These are phyloP conservation scores for Eucalyptus tenuipes DNA, from an alignment of 345 rosid genomes.

Conservation along the genomic window DNA sequence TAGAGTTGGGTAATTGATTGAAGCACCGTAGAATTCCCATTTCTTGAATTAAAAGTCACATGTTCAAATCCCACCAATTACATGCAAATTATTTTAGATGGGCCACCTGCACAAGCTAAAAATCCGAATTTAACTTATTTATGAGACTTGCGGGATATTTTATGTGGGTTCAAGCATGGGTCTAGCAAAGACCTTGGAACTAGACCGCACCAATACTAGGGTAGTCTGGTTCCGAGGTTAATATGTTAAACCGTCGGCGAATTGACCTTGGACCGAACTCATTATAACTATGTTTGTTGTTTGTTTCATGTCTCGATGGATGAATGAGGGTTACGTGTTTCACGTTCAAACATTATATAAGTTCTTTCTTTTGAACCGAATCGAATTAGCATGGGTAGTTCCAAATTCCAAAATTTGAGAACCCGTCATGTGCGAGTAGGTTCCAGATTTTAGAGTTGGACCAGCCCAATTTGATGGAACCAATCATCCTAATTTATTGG, in stretches of 20 bases:
- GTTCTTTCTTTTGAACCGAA: background rate
- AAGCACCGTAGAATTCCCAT: background rate
- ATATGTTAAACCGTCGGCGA: fast-evolving
- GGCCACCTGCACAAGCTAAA: background rate
- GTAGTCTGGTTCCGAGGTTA: fast-evolving
- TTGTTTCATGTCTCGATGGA: no score
- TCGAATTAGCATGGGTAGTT: background rate
- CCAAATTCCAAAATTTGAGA: background rate
- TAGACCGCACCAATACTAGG: fast-evolving
- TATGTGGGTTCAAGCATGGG: background rate
- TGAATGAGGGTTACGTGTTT: background rate
- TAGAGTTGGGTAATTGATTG: background rate
- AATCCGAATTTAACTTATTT: background rate
- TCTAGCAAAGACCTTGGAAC: fast-evolving
- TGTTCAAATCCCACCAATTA: background rate
- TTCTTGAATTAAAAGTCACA: background rate
- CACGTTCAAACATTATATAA: background rate
- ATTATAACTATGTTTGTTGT: background rate
- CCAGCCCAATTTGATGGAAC: background rate
- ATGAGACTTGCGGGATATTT: background rate
- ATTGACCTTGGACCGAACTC: background rate
- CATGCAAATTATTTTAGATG: background rate
- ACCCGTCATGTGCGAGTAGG: fast-evolving
- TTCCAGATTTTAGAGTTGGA: background rate
- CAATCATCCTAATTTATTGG: background rate